Evolutionary conservation across 805 yeast genomes (phyloP), one percentile per base, ranked within the genome.

Genomic region (Wickerhamiella vanderwaltii): DNA sequence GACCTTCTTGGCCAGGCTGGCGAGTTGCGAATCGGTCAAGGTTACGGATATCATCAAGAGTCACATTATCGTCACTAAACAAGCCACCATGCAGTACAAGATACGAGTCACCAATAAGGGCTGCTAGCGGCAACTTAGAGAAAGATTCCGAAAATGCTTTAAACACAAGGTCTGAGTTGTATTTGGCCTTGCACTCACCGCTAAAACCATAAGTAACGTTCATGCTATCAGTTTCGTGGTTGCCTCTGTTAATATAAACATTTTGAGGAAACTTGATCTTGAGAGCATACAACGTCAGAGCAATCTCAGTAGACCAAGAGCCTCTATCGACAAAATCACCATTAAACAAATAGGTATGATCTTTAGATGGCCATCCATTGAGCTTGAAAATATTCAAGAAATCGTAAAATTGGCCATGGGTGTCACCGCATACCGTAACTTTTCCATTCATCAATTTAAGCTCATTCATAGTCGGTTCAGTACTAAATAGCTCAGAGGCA

Each of bases 261-360:
- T 71, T 68, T 2, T 63, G 54, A 12, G 98, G 98, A 54, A 71
- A 79, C 25, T 79, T 60, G 26, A 86, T 66, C 62, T 91, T 91
- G 60, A 83, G 71, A 9, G 78, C 69, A 58, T 82, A 86, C 32
- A 84, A 68, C 23, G 80, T 66, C 35, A 91, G 63, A 1, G 95
- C 95, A 35, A 91, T 94, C 58, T 91, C 98, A 56, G 94, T 83
- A 3, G 96, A 85, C 97, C 98, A 88, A 13, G 94, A 82, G 5
- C 98, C 98, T 55, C 98, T 71, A 59, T 91, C 98, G 3, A 91
- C 98, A 62, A 91, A 88, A 62, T 91, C 98, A 33, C 98, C 98
- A 55, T 91, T 91, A 66, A 91, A 88, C 36, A 91, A 62, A 57
- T 83, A 91, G 4, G 76, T 69, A 57, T 87, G 96, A 3, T 64